Evolutionary conservation across 139 green algal genomes (phyloP).

Genomic region (Pseudopediastrum boryanum): DNA sequence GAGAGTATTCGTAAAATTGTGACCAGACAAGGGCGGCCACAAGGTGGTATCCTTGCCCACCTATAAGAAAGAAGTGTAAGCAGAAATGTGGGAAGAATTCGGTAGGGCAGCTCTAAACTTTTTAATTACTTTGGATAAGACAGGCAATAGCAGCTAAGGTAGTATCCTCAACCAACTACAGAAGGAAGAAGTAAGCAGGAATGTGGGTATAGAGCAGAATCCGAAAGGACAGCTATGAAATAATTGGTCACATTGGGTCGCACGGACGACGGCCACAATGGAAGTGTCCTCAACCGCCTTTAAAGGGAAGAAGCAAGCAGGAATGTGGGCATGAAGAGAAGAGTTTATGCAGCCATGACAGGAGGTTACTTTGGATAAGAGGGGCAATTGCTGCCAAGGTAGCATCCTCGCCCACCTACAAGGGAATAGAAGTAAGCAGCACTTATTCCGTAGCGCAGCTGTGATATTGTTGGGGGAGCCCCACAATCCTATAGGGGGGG

Average conservation of each 20-base stretch:
- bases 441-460: no score
- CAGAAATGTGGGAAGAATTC: no score
- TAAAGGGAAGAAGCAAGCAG: no score
- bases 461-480: conserved; percentile 78
- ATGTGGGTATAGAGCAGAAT: no score
- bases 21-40: no score
- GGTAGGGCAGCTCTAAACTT: no score
- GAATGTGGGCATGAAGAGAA: no score
- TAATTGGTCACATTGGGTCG: conserved; percentile 90
- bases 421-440: conserved; percentile 37
- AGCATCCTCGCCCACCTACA: conserved; percentile 78
- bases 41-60: no score
- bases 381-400: conserved; percentile 89
- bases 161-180: conserved; percentile 77
- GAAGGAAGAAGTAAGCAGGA: conserved; percentile 33
- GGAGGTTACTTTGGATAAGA: conserved; percentile 89
- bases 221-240: no score
- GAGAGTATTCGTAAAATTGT: no score
- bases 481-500: no score
- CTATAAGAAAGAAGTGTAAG: conserved; percentile 42
- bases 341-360: no score
- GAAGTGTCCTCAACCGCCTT: conserved; percentile 77
- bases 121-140: conserved; percentile 89
- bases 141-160: conserved; percentile 89
- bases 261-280: conserved; percentile 88